phyloP scores from a whole-genome alignment of 306 rosid species.

The Ziziphus jujuba region DNA sequence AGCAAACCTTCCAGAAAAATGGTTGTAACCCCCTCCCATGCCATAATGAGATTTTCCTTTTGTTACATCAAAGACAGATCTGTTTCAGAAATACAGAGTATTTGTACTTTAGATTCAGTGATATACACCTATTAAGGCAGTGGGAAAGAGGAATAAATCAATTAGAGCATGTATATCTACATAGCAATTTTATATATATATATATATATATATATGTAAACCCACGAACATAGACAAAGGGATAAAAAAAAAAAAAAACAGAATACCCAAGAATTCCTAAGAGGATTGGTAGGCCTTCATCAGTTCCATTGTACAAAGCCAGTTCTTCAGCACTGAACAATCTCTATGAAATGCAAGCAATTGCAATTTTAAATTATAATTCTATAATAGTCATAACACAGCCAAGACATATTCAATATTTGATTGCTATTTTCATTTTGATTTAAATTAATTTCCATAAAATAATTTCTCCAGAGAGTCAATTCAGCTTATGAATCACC shows the following conservation, averaged over 20 bases:
- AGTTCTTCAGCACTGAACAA: slow-evolving; percentile 69
- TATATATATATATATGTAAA: not conserved
- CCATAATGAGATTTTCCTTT: slow-evolving; percentile 96
- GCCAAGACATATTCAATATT: not conserved
- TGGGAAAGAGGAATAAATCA: not conserved
- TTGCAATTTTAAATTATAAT: not conserved
- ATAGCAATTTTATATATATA: not conserved
- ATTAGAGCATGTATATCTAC: not conserved
- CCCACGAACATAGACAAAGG: not conserved
- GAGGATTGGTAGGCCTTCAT: slow-evolving; percentile 60
- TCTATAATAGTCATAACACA: not conserved
- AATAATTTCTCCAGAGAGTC: not conserved
- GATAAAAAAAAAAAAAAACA: slow-evolving; percentile 17
- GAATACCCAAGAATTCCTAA: slow-evolving; percentile 89
- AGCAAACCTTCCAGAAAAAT: slow-evolving; percentile 87
- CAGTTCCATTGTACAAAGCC: slow-evolving; percentile 83
- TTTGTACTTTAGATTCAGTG: not conserved
- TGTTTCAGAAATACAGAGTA: slow-evolving; percentile 31
- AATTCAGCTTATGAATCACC: not conserved
- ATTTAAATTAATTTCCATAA: no score
- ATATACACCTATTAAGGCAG: not conserved
- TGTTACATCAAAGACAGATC: slow-evolving; percentile 88
- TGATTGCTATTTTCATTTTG: no score
- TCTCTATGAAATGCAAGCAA: slow-evolving; percentile 49
- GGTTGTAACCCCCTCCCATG: slow-evolving; percentile 83